A percentile compares a stretch with the other conserved stretches of the same genome.
Conservation (phyloP, 192 early-diverging fungal genomes). For the Dissophora globulifera region DNA sequence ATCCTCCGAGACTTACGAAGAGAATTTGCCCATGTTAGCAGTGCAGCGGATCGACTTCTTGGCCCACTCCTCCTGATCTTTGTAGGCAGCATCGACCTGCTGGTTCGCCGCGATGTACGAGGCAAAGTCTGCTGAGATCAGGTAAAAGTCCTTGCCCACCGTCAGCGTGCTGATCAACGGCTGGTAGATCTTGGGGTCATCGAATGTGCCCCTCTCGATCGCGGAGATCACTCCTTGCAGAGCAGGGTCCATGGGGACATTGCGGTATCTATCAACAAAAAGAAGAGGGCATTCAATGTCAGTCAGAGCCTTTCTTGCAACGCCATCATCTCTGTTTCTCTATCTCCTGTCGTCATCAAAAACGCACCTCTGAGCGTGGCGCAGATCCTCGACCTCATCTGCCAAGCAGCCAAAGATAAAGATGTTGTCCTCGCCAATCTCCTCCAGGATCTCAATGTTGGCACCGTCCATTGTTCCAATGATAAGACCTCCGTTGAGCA, state of each 20-base stretch:
- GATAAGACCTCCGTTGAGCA: conserved; percentile 97
- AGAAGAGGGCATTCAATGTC: neutral
- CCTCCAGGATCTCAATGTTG: conserved; percentile 98
- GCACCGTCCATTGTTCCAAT: conserved; percentile 98
- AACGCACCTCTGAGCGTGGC: conserved; percentile 82
- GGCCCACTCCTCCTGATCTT: conserved; percentile 85
- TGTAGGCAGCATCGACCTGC: conserved; percentile 86
- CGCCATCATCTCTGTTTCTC: too few species aligned
- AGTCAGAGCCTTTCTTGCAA: too few species aligned
- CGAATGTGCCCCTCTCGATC: conserved; percentile 86
- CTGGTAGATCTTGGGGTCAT: conserved; percentile 81
- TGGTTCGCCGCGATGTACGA: conserved; percentile 85
- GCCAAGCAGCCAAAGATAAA: conserved; percentile 96
- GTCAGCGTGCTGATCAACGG: conserved; percentile 83
- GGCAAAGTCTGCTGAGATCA: conserved; percentile 88
- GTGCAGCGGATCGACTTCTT: conserved; percentile 91
- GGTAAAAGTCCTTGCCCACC: conserved; percentile 89
- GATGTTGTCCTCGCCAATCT: conserved; percentile 97
- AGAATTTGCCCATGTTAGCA: conserved; percentile 96
- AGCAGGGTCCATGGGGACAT: conserved; percentile 78
- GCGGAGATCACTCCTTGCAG: conserved; percentile 83
- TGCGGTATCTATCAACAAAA: conserved; percentile 68
- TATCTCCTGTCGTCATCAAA: too few species aligned
- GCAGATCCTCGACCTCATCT: conserved; percentile 92
- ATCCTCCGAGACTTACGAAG: conserved; percentile 55